Evolutionary conservation across 1,284 basidiomycete species (phyloP), one percentile per base, ranked within the genome.

Genomic region (Melanopsichium pennsylvanicum): DNA sequence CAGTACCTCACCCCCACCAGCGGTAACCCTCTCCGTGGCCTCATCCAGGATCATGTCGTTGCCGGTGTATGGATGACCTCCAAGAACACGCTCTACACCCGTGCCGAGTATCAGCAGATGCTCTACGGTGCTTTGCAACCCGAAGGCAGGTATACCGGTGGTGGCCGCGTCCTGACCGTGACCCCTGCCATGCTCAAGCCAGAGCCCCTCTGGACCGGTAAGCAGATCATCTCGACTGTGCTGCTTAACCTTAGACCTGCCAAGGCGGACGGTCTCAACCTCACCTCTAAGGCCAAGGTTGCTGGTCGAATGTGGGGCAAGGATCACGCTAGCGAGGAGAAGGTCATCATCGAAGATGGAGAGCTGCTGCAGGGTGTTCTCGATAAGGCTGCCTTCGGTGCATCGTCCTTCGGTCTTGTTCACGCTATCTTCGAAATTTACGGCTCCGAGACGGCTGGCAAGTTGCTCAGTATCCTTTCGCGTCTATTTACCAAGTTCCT

Each of bases 391-490:
- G 92, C 96, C 43, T 96, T 97, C 80, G 96, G 96, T 80, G 95
- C 96, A 16, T 90, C 91, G 0, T 90, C 96, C 7, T 98, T 91
- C 80, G 96, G 96, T 82, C 87, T 98, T 35, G 92, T 98, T 15
- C 96, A 99, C 82, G 96, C 96, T 1, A 90, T 96, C n/a, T 93
- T 95, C 82, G 96, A 99, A 79, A 85, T 99, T n/a, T 98, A 97
- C 81, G 95, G 96, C 5, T 85, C 94, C 11, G 89, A 90, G 63
- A 84, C 88, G 16, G 95, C 96, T 9, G 96, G 94, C 48, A 89
- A 89, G 76, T 87, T 99, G 9, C 88, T 99, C 31, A 93, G 93
- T 50, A 89, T 97, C 62, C 87, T 98, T 60, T 92, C 91, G 79
- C 88, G 96, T 47, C 84, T 97, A 38, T 93, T 99, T 82, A 97